These are phyloP conservation scores for Sparassis latifolia DNA, from an alignment of 1,284 basidiomycete species.

Conservation along the genomic window DNA sequence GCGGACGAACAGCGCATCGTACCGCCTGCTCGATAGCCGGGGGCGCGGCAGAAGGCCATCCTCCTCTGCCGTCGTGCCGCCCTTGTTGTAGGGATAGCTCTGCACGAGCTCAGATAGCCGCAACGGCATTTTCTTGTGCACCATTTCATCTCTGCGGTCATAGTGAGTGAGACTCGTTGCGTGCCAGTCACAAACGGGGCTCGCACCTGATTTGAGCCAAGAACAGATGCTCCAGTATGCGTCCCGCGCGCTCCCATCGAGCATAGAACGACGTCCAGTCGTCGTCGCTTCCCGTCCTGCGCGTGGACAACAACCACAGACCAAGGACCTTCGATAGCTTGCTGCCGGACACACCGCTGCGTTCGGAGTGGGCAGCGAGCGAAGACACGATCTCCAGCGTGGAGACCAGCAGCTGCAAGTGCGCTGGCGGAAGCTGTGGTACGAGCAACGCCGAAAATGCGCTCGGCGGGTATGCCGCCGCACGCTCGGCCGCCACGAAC, in stretches of 20 bases:
- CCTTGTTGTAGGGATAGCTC: conserved; percentile 55
- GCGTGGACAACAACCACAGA: conserved; percentile 57
- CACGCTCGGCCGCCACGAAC: conserved; percentile 54
- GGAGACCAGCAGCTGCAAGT: conserved; percentile 48
- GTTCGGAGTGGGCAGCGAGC: conserved; percentile 63
- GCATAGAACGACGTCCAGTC: conserved; percentile 60
- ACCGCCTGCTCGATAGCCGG: conserved; percentile 56
- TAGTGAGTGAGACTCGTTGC: conserved; percentile 1
- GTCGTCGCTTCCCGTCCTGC: conserved; percentile 39
- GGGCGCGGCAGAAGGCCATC: conserved; percentile 45
- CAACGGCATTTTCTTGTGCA: conserved; percentile 50
- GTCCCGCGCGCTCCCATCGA: conserved; percentile 64
- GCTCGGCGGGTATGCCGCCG: conserved; percentile 46
- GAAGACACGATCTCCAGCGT: conserved; percentile 58
- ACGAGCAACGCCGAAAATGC: conserved; percentile 55
- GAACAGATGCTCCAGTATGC: conserved; percentile 69
- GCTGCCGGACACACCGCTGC: conserved; percentile 65
- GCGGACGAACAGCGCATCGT: conserved; percentile 58
- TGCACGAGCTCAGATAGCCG: conserved; percentile 64
- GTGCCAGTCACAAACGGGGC: background rate
- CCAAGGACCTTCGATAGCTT: conserved; percentile 66
- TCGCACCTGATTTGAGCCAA: conserved; percentile 59
- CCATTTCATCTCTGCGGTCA: conserved; percentile 48
- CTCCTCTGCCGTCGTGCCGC: conserved; percentile 26
- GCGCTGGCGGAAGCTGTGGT: conserved; percentile 48